Evolutionary conservation across 2,329 filamentous ascomycete genomes (phyloP).

Genomic region (Nemania abortiva): DNA sequence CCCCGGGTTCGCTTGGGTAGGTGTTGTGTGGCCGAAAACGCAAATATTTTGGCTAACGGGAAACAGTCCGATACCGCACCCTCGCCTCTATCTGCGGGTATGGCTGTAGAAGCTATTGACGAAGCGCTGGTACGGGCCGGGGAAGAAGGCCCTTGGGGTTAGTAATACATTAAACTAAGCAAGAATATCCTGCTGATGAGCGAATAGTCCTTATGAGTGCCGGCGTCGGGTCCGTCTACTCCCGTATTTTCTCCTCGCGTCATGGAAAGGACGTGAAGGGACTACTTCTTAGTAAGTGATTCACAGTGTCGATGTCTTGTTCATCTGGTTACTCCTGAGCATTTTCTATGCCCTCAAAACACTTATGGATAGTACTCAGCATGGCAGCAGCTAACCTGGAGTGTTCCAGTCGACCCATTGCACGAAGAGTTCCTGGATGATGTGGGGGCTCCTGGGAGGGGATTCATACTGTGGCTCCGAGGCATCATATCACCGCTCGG

Average conservation of each 20-base stretch:
- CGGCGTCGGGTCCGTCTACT: conserved; percentile 88
- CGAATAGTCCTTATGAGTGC: conserved; percentile 78
- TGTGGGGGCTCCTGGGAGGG: conserved; percentile 74
- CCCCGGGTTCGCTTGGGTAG: conserved; percentile 83
- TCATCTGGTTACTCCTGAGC: not conserved
- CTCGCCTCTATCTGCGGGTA: conserved; percentile 91
- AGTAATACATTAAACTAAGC: conserved; percentile 16
- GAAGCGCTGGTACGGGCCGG: conserved; percentile 84
- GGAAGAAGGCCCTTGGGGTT: conserved; percentile 83
- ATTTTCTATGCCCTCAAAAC: not conserved
- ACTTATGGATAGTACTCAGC: not conserved
- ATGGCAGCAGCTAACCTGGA: not conserved
- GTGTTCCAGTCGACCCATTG: conserved; percentile 74
- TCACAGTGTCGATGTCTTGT: not conserved
- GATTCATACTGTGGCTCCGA: conserved; percentile 87
- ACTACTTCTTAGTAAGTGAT: conserved; percentile 70
- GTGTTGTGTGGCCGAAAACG: conserved; percentile 30
- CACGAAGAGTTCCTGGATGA: conserved; percentile 86
- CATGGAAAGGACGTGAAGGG: conserved; percentile 81
- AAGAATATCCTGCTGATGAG: conserved; percentile 22
- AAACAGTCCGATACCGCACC: conserved; percentile 83
- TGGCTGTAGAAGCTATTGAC: conserved; percentile 88
- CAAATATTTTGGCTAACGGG: conserved; percentile 15
- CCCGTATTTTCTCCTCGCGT: conserved; percentile 88
- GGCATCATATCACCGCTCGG: conserved; percentile 90